A percentile compares a stretch with the other conserved stretches of the same genome.
These are phyloP conservation scores for Kwoniella shandongensis DNA, from an alignment of 768 basidiomycete species.

Conservation along the genomic window DNA sequence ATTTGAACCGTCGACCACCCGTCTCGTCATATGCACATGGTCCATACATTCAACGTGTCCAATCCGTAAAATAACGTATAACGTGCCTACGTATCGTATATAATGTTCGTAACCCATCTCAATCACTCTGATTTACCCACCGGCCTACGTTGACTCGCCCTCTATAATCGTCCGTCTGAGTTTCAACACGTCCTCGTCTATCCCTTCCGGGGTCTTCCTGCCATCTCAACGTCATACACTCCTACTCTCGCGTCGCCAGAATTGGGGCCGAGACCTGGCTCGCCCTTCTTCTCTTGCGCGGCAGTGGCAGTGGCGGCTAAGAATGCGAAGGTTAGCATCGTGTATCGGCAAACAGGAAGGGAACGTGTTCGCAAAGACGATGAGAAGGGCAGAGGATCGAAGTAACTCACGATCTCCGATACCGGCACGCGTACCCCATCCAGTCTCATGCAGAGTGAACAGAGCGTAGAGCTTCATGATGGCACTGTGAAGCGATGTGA, in stretches of 20 bases:
- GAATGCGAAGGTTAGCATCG: background rate
- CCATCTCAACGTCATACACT: conserved; percentile 48
- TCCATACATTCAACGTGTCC: too few species aligned
- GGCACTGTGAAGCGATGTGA: conserved; percentile 54
- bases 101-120: too few species aligned
- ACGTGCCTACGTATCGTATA: too few species aligned
- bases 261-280: conserved; percentile 7
- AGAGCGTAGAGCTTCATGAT: conserved; percentile 92
- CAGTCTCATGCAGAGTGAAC: conserved; percentile 88
- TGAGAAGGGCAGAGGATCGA: background rate
- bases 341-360: background rate
- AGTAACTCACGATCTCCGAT: conserved; percentile 67
- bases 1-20: too few species aligned
- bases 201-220: conserved; percentile 29
- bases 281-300: conserved; percentile 35
- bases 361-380: background rate
- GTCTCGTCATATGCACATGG: too few species aligned
- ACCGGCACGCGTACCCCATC: conserved; percentile 93
- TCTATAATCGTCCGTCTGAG: too few species aligned
- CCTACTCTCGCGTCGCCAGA: conserved; percentile 12
- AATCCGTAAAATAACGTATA: too few species aligned
- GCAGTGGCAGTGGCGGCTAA: conserved; percentile 45
- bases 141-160: too few species aligned
- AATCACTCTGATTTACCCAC: too few species aligned
- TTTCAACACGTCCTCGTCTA: too few species aligned